Base-by-base conservation (phyloP, 2,329 filamentous ascomycete genomes). In the Ceratocystis albifundus region DNA sequence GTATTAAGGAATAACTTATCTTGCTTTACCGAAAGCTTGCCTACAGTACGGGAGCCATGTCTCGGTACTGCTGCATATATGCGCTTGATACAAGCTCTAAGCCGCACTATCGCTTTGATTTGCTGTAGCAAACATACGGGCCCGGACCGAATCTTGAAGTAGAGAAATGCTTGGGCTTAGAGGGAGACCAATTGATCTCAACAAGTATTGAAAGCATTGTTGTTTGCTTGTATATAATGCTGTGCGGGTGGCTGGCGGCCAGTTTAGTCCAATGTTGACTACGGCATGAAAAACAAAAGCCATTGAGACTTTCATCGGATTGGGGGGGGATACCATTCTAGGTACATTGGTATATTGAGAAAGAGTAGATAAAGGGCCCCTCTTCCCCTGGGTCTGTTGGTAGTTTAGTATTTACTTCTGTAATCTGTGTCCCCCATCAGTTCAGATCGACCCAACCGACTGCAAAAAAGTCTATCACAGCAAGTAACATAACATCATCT, bases 51-150 rank as follows among this genome's bases (percentile, higher is more conserved):
- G 30, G n/a, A 59, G 17, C 7, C 28, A 36, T 59, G 55, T 59
- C 55, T 59, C 28, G 55, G 55, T 25, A 59, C 55, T 8, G 28
- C 6, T 28, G 53, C 12, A 17, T 32, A 22, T 57, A 10, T 20
- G 20, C 22, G 55, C 28, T 20, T 59, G 28, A 59, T 20, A 25
- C 7, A 59, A 36, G 55, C 55, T 53, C 5, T 5, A 15, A 53
- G 15, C 48, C 4, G 25, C 25, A 53, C 48, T 15, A 12, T 28
- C 22, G 2, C 20, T 25, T 25, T 25, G 48, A 25, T 36, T 25
- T 59, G 55, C 8, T n/a, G 20, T 59, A 59, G 28, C 28, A 59
- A 59, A 30, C 55, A 36, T 30, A n/a, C 55, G 55, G 55, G 55
- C 15, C 55, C 30, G 55, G 28, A n/a, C 25, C 55, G 28, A 4